A percentile compares a stretch with the other conserved stretches of the same genome.
Evolutionary conservation across 2,329 filamentous ascomycete genomes (phyloP).

Genomic region (Colletotrichum magnum): DNA sequence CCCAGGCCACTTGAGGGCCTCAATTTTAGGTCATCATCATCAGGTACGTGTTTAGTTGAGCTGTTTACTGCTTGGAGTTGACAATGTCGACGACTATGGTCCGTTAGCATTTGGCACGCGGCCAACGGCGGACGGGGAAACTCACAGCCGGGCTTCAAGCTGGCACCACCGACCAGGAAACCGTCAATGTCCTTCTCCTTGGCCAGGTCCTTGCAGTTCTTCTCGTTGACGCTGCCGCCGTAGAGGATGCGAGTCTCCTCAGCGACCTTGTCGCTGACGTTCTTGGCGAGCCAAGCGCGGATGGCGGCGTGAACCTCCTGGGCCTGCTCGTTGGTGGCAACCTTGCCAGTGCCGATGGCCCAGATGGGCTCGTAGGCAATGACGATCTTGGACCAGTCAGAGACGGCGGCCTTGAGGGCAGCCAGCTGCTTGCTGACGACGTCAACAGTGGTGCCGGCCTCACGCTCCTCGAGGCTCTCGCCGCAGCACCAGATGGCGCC

Average conservation of each 20-base stretch:
- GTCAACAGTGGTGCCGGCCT: constrained; percentile 86
- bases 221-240: constrained; percentile 95
- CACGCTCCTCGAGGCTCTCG: constrained; percentile 93
- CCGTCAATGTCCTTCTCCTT: constrained; percentile 97
- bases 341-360: constrained; percentile 94
- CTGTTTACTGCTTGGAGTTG: constrained; percentile 67
- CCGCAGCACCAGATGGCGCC: constrained; percentile 97
- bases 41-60: constrained; percentile 17
- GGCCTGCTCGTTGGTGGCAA: constrained; percentile 88
- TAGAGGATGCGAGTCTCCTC: constrained; percentile 96
- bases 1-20: constrained; percentile 11
- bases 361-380: constrained; percentile 99
- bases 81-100: constrained; percentile 70
- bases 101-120: constrained; percentile 25
- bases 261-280: constrained; percentile 81
- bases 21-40: constrained; percentile 37
- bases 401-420: constrained; percentile 81
- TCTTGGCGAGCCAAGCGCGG: constrained; percentile 86
- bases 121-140: background rate
- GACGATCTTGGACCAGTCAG: constrained; percentile 95
- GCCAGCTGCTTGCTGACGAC: constrained; percentile 89
- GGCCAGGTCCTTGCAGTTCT: constrained; percentile 95
- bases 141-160: constrained; percentile 95
- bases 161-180: constrained; percentile 96
- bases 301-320: constrained; percentile 96